Base-by-base conservation (phyloP, 768 basidiomycete species). In the Boletus fagicola region DNA sequence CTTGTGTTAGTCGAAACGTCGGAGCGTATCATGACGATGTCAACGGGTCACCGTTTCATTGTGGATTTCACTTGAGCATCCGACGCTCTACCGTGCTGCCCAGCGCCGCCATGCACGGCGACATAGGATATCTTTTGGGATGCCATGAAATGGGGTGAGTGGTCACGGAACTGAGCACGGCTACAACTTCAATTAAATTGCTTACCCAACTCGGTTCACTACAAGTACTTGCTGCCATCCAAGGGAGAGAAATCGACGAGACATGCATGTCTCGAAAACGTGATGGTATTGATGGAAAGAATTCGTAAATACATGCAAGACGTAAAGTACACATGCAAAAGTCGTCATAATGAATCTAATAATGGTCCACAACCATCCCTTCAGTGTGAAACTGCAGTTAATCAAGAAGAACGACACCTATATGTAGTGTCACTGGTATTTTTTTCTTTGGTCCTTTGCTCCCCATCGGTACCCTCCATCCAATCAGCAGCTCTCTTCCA, bases 101-200 rank as follows among this genome's bases (percentile, higher is more conserved):
- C 91, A 28, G 91, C 91, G 31, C 91, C 91, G 12, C 87, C 90
- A 62, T 93, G 91, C 12, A 89, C 86, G 3, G 83, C 83, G 56
- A 90, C 71, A 60, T 78, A 67, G 35, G 16, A 81, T 40, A 74
- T 60, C 74, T 61, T 60, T 24, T 38, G 35, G 6, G 49, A 33
- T 18, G 56, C 38, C 65, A 65, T 65, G 35, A 20, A 43, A 22
- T 13, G 11, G 46, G 4, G 31, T 10, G 20, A 44, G 9, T 44
- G 11, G 31, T 7, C 44, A n/a, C 31, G 30, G 15, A 40, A 18
- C 22, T 24, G 24, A 12, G 10, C 35, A 24, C 20, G 9, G 28
- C 5, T 18, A 10, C 16, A 26, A 45, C 44, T 28, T 9, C n/a
- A n/a, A n/a, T 20, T 6, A 8, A 20, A 7, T 30, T 28, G 2